Conservation (phyloP, 2,329 filamentous ascomycete genomes). For the Plectosphaerella cucumerina region DNA sequence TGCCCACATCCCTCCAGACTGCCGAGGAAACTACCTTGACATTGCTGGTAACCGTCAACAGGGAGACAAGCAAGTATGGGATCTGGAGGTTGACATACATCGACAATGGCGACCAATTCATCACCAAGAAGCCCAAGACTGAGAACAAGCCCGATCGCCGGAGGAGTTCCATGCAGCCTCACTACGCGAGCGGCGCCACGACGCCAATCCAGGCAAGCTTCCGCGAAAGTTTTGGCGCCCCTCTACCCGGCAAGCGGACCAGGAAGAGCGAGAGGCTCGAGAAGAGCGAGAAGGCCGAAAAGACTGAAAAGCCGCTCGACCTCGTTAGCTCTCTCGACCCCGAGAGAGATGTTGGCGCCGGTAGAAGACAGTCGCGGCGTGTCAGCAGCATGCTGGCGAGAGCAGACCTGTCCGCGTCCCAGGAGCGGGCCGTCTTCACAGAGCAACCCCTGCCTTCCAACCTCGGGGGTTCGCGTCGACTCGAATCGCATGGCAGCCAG, state of each 20-base stretch:
- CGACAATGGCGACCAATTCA: slow-evolving; percentile 57
- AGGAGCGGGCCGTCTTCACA: slow-evolving; percentile 75
- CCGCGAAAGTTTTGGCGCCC: slow-evolving; percentile 72
- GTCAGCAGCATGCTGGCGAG: slow-evolving; percentile 89
- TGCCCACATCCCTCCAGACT: slow-evolving; percentile 37
- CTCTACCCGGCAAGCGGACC: slow-evolving; percentile 46
- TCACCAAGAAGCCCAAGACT: slow-evolving; percentile 40
- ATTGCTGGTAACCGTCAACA: slow-evolving; percentile 77
- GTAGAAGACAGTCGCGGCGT: slow-evolving; percentile 63
- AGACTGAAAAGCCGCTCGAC: slow-evolving; percentile 47
- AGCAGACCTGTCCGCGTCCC: slow-evolving; percentile 79
- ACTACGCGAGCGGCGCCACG: slow-evolving; percentile 67
- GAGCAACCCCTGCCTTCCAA: slow-evolving; percentile 51
- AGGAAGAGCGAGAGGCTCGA: slow-evolving; percentile 47
- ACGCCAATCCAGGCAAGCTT: slow-evolving; percentile 70
- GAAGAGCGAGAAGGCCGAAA: slow-evolving; percentile 29
- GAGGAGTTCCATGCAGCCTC: slow-evolving; percentile 62
- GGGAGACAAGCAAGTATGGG: slow-evolving; percentile 71
- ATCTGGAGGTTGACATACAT: slow-evolving; percentile 82
- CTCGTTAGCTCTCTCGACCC: slow-evolving; percentile 69
- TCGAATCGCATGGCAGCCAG: slow-evolving; percentile 69
- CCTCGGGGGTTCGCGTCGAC: slow-evolving; percentile 50
- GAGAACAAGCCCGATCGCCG: slow-evolving; percentile 40
- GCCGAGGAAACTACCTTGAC: slow-evolving; percentile 50
- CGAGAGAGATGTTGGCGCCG: slow-evolving; percentile 53